Percentiles rank a stretch among this genome's conserved stretches.
These are phyloP conservation scores for Phytopythium chamaehyphon DNA, from an alignment of 352 stramenopile species.

Conservation along the genomic window DNA sequence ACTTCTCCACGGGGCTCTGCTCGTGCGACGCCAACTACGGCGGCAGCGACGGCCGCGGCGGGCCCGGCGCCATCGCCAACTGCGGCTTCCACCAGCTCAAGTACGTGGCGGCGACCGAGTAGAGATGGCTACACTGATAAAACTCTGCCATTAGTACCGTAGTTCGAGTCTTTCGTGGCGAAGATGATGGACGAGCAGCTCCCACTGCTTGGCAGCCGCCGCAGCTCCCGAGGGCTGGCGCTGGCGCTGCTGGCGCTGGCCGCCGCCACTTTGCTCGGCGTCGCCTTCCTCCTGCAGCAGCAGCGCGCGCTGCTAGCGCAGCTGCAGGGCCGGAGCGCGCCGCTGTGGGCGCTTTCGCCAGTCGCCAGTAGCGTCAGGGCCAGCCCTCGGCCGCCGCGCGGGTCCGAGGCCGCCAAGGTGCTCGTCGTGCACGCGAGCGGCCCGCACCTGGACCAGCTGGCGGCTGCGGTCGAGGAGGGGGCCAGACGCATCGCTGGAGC, in stretches of 20 bases:
- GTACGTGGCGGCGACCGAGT: constrained; percentile 1
- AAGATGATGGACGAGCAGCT: background rate
- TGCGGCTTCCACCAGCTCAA: constrained; percentile 63
- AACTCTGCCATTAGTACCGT: too few relatives aligned
- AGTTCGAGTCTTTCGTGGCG: background rate
- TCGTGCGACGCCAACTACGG: constrained; percentile 58
- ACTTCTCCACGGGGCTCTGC: constrained; percentile 61
- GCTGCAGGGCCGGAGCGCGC: background rate
- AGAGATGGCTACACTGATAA: background rate
- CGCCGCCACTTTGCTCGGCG: too few relatives aligned
- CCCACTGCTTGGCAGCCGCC: background rate
- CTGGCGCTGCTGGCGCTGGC: background rate
- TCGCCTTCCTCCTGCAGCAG: background rate
- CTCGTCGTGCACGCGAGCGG: constrained; percentile 74
- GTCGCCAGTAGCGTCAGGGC: background rate
- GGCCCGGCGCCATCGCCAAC: constrained; percentile 57
- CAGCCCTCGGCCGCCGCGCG: background rate
- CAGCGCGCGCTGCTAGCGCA: constrained; percentile 2
- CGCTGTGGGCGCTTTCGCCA: background rate
- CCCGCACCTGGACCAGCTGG: constrained; percentile 68
- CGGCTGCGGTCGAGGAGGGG: constrained; percentile 54
- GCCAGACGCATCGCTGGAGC: constrained; percentile 24
- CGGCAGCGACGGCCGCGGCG: constrained; percentile 68
- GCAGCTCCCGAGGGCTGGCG: too few relatives aligned
- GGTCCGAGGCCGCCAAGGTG: constrained; percentile 25